Conservation (phyloP, 192 early-diverging fungal genomes). For the Gaertneriomyces sp. region DNA sequence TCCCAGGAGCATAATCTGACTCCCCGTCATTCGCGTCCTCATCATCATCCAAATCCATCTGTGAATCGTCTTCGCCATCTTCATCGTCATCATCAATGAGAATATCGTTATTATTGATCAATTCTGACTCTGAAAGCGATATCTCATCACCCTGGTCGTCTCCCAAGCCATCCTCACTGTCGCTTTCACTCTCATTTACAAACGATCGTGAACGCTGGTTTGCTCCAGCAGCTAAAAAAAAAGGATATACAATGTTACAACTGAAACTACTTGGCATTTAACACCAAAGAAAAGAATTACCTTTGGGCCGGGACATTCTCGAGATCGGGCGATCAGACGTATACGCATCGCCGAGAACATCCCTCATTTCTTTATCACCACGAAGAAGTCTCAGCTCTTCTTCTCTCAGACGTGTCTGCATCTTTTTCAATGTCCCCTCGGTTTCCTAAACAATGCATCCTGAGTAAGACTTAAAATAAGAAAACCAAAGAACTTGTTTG, state of each 20-base stretch:
- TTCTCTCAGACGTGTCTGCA: conserved; percentile 51
- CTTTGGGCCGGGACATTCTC: conserved; percentile 23
- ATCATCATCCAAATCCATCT: conserved; percentile 18
- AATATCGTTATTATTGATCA: background rate
- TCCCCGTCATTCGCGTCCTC: conserved; percentile 13
- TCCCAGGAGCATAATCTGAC: background rate
- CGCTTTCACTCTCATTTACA: background rate
- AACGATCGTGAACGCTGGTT: conserved; percentile 4
- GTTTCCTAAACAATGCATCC: conserved; percentile 33
- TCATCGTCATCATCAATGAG: conserved; percentile 8
- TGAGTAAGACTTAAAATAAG: background rate
- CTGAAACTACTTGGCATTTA: conserved; percentile 2
- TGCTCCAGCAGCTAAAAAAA: conserved; percentile 16
- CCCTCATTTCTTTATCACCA: conserved; percentile 47
- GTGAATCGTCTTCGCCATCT: conserved; percentile 6
- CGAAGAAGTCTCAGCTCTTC: conserved; percentile 50
- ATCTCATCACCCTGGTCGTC: conserved; percentile 6
- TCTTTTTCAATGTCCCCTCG: conserved; percentile 42
- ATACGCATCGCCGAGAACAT: background rate
- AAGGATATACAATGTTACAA: background rate
- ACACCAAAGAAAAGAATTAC: too few relatives aligned
- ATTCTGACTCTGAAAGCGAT: background rate
- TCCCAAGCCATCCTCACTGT: background rate
- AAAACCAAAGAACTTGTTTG: background rate
- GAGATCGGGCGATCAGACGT: conserved; percentile 6